A percentile compares a stretch with the other conserved stretches of the same genome.
These are phyloP conservation scores for Venturia aucupariae DNA, from an alignment of 2,329 filamentous ascomycete genomes.

Conservation along the genomic window DNA sequence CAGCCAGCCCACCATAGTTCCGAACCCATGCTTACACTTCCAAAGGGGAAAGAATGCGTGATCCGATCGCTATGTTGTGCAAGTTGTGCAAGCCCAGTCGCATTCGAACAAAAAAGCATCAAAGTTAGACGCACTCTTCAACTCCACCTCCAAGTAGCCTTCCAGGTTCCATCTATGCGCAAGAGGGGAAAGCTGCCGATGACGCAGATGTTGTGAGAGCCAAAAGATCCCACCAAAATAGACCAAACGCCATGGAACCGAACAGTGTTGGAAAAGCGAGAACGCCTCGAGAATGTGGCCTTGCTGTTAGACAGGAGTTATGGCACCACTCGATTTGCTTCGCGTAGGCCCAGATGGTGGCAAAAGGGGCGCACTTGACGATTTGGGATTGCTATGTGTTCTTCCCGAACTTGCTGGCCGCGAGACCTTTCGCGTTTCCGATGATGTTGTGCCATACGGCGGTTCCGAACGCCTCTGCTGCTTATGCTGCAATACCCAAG, in stretches of 20 bases:
- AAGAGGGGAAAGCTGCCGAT: not conserved
- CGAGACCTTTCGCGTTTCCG: slow-evolving; percentile 21
- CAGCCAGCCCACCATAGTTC: not conserved
- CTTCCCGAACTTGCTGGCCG: slow-evolving; percentile 26
- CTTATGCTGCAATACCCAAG: slow-evolving; percentile 30
- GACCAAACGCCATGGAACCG: not conserved
- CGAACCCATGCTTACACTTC: not conserved
- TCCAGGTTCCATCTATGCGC: not conserved
- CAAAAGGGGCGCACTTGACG: slow-evolving; percentile 21
- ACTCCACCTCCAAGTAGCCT: not conserved
- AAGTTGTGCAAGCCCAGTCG: not conserved
- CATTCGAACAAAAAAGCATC: not conserved
- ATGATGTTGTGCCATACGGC: slow-evolving; percentile 23
- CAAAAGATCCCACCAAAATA: not conserved
- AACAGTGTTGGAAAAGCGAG: not conserved
- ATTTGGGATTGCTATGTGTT: slow-evolving; percentile 31
- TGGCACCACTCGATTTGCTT: slow-evolving; percentile 5
- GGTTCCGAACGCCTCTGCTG: slow-evolving; percentile 22
- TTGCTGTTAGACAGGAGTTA: not conserved
- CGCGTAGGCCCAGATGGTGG: slow-evolving; percentile 19
- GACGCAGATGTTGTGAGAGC: not conserved
- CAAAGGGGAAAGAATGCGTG: not conserved
- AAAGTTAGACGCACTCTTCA: not conserved
- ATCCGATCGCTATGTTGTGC: not conserved
- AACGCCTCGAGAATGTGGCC: not conserved